Evolutionary conservation across 768 basidiomycete species (phyloP).

Genomic region (Psilocybe azurescens): DNA sequence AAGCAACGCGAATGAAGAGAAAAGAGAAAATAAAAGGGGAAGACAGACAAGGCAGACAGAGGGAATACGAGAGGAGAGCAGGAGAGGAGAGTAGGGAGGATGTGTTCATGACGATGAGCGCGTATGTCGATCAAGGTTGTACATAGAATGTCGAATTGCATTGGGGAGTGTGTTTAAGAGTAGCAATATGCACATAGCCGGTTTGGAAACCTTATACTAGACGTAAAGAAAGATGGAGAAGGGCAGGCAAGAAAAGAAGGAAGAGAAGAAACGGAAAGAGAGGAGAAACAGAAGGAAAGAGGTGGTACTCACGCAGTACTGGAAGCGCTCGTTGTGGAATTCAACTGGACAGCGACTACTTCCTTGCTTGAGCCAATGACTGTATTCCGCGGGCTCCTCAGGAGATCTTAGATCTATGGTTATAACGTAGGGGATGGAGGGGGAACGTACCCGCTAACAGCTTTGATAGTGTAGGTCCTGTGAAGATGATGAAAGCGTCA

Average conservation of each 20-base stretch:
- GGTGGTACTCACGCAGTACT: conserved; percentile 1
- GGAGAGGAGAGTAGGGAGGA: too few species aligned
- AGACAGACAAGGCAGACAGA: too few species aligned
- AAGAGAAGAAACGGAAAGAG: background rate
- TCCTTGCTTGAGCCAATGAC: conserved; percentile 23
- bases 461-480: conserved; percentile 21
- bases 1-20: too few species aligned
- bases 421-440: background rate
- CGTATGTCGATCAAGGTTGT: too few species aligned
- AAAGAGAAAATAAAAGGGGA: too few species aligned
- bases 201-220: too few species aligned
- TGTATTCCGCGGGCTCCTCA: conserved; percentile 21
- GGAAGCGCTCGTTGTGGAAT: background rate
- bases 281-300: background rate
- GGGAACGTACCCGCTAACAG: conserved; percentile 23
- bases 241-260: background rate
- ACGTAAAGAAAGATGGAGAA: background rate
- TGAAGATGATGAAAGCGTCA: background rate
- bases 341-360: conserved; percentile 15
- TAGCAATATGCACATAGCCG: too few species aligned
- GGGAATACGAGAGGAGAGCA: too few species aligned
- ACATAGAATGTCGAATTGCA: too few species aligned
- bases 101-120: too few species aligned
- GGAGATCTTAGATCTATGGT: background rate
- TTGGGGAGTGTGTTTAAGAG: too few species aligned